phyloP scores from a whole-genome alignment of 139 green algal species.

The Spirogloea muscicola region DNA sequence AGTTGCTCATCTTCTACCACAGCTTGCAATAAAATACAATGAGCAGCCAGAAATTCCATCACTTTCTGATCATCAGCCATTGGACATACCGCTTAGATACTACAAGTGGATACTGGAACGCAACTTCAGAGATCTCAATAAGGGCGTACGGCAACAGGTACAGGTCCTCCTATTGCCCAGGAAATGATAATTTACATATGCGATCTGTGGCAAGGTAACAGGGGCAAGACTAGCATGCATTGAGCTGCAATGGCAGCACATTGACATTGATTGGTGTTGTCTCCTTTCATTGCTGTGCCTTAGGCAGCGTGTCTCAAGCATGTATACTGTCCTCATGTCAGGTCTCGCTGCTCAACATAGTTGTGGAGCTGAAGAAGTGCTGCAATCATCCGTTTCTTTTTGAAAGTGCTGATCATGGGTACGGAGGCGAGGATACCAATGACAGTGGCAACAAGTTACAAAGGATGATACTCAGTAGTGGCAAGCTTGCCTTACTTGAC shows the following conservation, averaged over 20 bases:
- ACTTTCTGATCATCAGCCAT: too few relatives aligned
- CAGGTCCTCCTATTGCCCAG: not conserved
- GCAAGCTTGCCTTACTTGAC: slow-evolving; percentile 86
- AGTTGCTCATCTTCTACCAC: too few relatives aligned
- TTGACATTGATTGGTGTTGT: not conserved
- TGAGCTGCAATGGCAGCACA: not conserved
- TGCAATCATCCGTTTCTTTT: slow-evolving; percentile 81
- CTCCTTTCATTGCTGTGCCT: not conserved
- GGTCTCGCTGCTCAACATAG: slow-evolving; percentile 82
- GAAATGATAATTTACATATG: not conserved
- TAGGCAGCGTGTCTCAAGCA: slow-evolving; percentile 28
- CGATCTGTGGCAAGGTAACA: not conserved
- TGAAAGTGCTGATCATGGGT: slow-evolving; percentile 50
- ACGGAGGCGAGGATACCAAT: slow-evolving; percentile 1
- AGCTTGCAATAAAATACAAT: too few relatives aligned
- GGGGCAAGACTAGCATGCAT: not conserved
- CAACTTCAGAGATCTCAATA: slow-evolving; percentile 94
- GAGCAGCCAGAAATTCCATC: too few relatives aligned
- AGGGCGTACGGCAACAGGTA: slow-evolving; percentile 53
- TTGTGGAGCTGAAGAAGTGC: slow-evolving; percentile 89
- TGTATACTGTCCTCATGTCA: too few relatives aligned
- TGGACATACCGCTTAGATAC: too few relatives aligned
- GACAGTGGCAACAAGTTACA: slow-evolving; percentile 15
- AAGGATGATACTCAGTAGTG: slow-evolving; percentile 43
- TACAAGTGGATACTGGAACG: slow-evolving; percentile 94